Conservation (phyloP, 345 rosid genomes). For the Microcos paniculata region DNA sequence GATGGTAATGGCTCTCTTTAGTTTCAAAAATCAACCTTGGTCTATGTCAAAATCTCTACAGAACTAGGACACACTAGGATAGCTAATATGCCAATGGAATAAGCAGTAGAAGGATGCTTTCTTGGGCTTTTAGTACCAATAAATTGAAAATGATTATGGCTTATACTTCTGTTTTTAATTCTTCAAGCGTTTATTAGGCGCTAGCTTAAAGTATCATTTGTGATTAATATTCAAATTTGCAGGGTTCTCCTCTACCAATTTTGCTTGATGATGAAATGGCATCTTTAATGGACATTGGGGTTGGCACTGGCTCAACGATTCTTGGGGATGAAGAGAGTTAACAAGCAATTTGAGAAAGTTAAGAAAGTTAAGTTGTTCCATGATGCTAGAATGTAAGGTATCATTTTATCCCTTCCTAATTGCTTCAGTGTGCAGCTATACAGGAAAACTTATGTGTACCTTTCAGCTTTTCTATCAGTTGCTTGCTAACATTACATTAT, state of each 20-base stretch:
- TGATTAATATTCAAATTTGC: constrained; percentile 10
- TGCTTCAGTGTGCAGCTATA: neutral
- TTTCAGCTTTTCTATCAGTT: too few species aligned
- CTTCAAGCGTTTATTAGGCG: neutral
- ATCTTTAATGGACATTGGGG: too few species aligned
- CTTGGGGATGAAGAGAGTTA: constrained; percentile 73
- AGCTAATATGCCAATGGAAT: neutral
- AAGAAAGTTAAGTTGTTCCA: neutral
- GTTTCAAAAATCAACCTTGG: neutral
- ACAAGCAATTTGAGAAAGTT: neutral
- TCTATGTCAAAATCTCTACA: neutral
- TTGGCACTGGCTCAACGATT: constrained; percentile 58
- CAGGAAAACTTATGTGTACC: neutral
- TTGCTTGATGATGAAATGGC: too few species aligned
- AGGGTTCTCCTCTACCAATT: constrained; percentile 89
- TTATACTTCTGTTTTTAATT: neutral
- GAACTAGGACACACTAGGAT: neutral
- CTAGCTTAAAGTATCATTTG: neutral
- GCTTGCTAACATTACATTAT: too few species aligned
- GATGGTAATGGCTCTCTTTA: neutral
- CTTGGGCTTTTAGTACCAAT: neutral
- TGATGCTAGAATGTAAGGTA: neutral
- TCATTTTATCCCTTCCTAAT: neutral
- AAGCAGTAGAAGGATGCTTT: neutral
- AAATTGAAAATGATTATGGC: neutral